Conservation (phyloP, 2,329 filamentous ascomycete genomes). For the Thielaviopsis ethacetica region DNA sequence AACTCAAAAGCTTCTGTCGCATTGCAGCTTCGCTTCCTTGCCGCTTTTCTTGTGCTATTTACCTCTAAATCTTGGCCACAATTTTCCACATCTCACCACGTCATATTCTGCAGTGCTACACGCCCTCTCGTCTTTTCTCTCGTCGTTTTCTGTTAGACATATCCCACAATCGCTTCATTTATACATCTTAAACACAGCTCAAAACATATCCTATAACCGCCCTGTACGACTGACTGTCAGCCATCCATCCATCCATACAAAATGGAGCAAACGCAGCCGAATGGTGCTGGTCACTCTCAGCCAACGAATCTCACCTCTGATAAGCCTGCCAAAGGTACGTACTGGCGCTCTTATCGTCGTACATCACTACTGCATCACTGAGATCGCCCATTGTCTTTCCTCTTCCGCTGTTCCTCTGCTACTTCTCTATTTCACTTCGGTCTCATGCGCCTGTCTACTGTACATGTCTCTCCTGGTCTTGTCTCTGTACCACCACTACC, state of each 20-base stretch:
- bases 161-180: too few species aligned
- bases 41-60: too few species aligned
- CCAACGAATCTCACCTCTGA: neutral
- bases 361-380: too few species aligned
- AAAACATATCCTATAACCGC: neutral
- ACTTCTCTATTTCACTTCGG: neutral
- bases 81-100: too few species aligned
- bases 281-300: neutral
- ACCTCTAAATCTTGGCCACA: too few species aligned
- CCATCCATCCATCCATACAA: neutral
- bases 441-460: neutral
- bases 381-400: neutral
- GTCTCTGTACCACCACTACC: neutral
- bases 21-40: too few species aligned
- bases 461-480: neutral
- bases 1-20: neutral
- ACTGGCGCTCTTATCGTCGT: neutral
- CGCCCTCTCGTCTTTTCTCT: too few species aligned
- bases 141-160: too few species aligned
- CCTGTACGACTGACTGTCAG: neutral
- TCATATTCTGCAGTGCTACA: too few species aligned
- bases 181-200: neutral
- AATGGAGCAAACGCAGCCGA: neutral
- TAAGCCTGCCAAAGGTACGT: neutral
- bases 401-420: neutral